Base-by-base conservation (phyloP, 1,284 basidiomycete species). In the Flammula alnicola region DNA sequence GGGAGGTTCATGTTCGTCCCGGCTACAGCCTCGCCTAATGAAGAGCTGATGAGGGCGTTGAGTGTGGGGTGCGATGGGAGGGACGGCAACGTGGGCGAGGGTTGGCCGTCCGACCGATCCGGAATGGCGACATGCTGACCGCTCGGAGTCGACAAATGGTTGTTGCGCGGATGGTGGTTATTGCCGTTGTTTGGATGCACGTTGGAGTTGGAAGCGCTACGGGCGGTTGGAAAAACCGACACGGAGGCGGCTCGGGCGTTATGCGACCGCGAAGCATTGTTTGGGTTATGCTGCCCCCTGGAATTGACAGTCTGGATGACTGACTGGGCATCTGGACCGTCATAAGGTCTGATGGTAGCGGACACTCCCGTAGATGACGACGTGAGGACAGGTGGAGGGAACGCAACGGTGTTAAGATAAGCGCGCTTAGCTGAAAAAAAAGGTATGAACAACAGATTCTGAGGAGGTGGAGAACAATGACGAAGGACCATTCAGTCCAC, bases 271-370 rank as follows among this genome's bases (percentile, higher is more conserved):
- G 83, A 82, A 8, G 77, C 74, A 54, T 70, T 80, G 55, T 75
- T 80, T 61, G 72, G 72, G 65, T 74, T 79, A 70, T 88, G 84
- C 58, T 83, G 83, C 27, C 78, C 76, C 51, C 88, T 81, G 36
- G 86, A 64, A 65, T 93, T 91, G 53, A 98, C 92, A 42, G 84
- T 90, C 57, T 91, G 85, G 57, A 99, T 95, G 72, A 99, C 90
- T 47, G 72, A 74, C 61, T 94, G 88, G 4, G 94, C 94, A 68
- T 99, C 96, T 49, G 94, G 84, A 1, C 93, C 93, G 67, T 96
- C 95, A 71, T 98, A 99, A 0, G 96, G 94, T 59, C 83, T 81
- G 68, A 99, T 88, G 47, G 75, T 78, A 37, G 81, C 77, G 25
- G 79, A 66, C 32, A 79, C 69, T 52, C 82, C 84, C 44, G 79